Evolutionary conservation across 768 basidiomycete species (phyloP), one percentile per base, ranked within the genome.

Genomic region (Boletus rufocinnamomeus): DNA sequence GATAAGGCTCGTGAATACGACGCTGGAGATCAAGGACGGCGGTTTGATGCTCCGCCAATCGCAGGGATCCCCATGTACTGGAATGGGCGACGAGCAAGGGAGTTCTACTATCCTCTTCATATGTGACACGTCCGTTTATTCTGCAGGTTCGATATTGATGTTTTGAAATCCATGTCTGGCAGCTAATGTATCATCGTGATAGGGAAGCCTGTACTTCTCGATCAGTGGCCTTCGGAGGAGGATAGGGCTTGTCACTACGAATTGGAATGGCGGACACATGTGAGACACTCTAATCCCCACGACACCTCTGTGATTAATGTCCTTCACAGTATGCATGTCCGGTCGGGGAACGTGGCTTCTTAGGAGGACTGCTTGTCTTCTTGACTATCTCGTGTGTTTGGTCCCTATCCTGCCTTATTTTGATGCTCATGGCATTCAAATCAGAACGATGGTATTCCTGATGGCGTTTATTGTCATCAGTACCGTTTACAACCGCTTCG

Each of bases 261-360:
- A 57, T 74, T 95, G 40, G 91, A 95, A 75, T 95, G 93, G 93
- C 78, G 81, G 55, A 93, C 89, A 6, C 85, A 84, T 64, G 92
- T 93, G 63, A 66, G 83, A 71, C 30, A 25, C 28, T n/a, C 32
- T 37, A n/a, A 2, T 38, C 4, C 16, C 34, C 6, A 58, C 30
- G 16, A 27, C 2, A 11, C 30, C 3, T 9, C 14, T 11, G 27
- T 34, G 9, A 2, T 32, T 48, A 8, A 70, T 23, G 1, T 27
- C 19, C 23, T 27, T 19, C 7, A 9, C 56, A 91, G 88, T 79
- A 80, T 66, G 92, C 92, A 9, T 94, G 92, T 67, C 83, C 89
- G 10, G 84, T 84, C 0, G 81, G 82, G 40, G 84, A 85, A 70
- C 76, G 79, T 46, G 74, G 83, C 55, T 72, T 80, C 38, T 63